These are phyloP conservation scores for Lecanoromycetidae sp. DNA, from an alignment of 2,329 filamentous ascomycete species.

Conservation along the genomic window DNA sequence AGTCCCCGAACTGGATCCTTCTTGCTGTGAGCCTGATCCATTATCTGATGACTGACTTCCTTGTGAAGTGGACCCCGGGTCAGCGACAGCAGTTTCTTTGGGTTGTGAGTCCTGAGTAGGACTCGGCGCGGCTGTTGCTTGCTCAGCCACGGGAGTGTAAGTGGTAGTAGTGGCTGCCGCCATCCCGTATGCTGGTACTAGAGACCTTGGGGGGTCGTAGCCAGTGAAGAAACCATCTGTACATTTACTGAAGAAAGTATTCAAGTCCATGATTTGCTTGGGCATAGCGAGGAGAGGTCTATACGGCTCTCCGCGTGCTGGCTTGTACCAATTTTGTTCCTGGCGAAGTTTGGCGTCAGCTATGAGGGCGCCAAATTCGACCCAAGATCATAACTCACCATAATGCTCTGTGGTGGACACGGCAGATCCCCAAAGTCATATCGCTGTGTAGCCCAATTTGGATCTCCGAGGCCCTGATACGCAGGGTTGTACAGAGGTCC, in stretches of 20 bases:
- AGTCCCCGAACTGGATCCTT: too few species aligned
- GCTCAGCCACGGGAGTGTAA: too few species aligned
- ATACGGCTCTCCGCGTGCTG: constrained; percentile 1
- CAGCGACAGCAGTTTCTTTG: too few species aligned
- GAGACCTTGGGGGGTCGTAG: constrained; percentile 6
- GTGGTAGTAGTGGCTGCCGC: neutral
- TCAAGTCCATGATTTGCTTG: neutral
- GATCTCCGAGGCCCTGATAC: neutral
- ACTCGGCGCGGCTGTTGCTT: too few species aligned
- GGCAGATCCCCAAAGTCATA: constrained; percentile 7
- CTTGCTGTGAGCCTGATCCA: too few species aligned
- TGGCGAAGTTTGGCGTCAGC: neutral
- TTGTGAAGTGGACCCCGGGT: too few species aligned
- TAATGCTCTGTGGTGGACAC: constrained; percentile 5
- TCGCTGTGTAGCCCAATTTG: neutral
- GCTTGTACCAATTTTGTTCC: constrained; percentile 9
- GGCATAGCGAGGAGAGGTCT: constrained; percentile 7
- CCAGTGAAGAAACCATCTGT: constrained; percentile 2
- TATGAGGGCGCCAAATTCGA: neutral
- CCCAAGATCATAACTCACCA: neutral
- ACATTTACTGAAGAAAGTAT: constrained; percentile 1
- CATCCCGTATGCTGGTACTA: neutral
- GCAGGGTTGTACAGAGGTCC: neutral
- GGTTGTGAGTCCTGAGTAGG: too few species aligned
- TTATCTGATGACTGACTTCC: too few species aligned